Evolutionary conservation across 805 yeast species (phyloP), one percentile per base, ranked within the genome.

Genomic region (Myxozyma kluyveri): DNA sequence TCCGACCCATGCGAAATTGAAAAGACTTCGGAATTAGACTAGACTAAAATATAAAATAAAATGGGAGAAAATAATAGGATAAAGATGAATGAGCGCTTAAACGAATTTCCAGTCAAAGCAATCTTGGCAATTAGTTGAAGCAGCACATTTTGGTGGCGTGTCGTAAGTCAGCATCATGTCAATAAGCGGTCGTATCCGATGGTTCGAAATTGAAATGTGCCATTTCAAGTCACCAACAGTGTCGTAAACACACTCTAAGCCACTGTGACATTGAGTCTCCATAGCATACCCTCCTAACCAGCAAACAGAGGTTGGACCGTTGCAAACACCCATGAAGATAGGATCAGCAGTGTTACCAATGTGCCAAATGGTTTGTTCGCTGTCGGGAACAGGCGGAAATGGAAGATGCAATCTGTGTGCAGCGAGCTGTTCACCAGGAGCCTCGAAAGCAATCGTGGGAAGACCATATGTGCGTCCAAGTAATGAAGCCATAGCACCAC

Each of bases 281-380:
- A 93, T 86, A 7, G 99, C 99, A 68, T 88, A 93, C 0, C 99
- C 99, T 1, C 88, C 96, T 5, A 88, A 76, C 59, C 93, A 84
- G 69, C 99, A 93, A 1, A 90, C 72, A 0, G 95, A 84, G 3
- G 95, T 82, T 0, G 95, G 95, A 5, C 99, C 99, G 64, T 87
- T 89, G 68, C 99, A 93, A 9, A 89, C 91, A 0, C 99, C 99
- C 91, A 90, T 86, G 65, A 76, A 93, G 2, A 93, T 89, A 1
- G 99, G 99, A 67, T 93, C 99, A 0, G 97, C 98, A 1, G 95
- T 93, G 68, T 93, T 93, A 2, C 99, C 99, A 65, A 93, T 72
- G 67, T 93, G 98, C 95, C 96, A 93, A 14, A 93, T 79, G 59
- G 88, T 85, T 62, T 90, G 96, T 69, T 81, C 72, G 63, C 83